Conservation (phyloP, 2,329 filamentous ascomycete species). For the Sporothrix curviconia region DNA sequence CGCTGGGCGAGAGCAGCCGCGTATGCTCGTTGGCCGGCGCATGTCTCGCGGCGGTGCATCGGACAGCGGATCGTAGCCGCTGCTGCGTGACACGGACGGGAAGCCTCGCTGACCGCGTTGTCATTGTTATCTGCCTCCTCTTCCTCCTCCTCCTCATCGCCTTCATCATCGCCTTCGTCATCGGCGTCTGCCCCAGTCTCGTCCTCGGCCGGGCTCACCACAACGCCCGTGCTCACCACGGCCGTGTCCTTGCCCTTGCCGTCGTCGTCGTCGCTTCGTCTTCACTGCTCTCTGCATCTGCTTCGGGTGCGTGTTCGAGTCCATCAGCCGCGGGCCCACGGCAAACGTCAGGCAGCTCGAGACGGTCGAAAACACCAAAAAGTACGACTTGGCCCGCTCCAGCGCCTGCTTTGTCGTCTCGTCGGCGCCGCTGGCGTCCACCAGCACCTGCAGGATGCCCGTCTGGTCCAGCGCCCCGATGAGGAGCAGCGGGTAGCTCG, state of each 20-base stretch:
- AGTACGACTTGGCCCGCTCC: slow-evolving; percentile 57
- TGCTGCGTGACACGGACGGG: not conserved
- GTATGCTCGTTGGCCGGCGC: slow-evolving; percentile 38
- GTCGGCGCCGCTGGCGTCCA: slow-evolving; percentile 26
- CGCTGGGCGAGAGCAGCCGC: slow-evolving; percentile 35
- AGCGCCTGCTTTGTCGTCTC: slow-evolving; percentile 42
- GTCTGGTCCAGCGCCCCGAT: slow-evolving; percentile 40
- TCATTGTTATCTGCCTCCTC: not conserved
- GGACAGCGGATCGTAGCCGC: slow-evolving; percentile 12
- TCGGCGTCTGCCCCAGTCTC: not conserved
- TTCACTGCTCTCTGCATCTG: no score
- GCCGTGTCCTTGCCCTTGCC: slow-evolving; percentile 22
- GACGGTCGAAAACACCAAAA: slow-evolving; percentile 59
- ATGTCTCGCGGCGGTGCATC: not conserved
- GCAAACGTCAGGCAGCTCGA: slow-evolving; percentile 59
- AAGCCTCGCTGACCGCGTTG: not conserved
- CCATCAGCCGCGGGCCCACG: slow-evolving; percentile 53
- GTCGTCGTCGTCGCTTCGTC: slow-evolving; percentile 20
- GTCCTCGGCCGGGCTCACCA: not conserved
- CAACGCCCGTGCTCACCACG: slow-evolving; percentile 11
- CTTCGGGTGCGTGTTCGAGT: slow-evolving; percentile 33
- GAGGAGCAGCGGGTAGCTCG: slow-evolving; percentile 39
- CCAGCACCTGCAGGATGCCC: slow-evolving; percentile 47
- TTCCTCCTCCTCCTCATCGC: not conserved
- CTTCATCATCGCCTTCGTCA: slow-evolving; percentile 5